Conservation (phyloP, 352 stramenopile species). For the Thalassiosira hispida region DNA sequence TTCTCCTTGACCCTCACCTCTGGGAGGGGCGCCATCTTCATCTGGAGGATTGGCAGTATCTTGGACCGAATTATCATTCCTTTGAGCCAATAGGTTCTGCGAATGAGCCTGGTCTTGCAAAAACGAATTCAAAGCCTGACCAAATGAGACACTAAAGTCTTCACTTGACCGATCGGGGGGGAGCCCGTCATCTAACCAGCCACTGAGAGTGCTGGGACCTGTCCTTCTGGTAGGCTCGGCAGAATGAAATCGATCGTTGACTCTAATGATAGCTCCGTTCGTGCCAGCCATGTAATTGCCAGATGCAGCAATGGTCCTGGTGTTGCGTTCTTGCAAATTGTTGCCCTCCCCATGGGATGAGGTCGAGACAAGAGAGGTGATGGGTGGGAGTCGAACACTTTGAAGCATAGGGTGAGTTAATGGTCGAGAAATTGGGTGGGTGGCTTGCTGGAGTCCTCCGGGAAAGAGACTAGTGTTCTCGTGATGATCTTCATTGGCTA, state of each 20-base stretch:
- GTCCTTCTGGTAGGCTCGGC: slow-evolving; percentile 9
- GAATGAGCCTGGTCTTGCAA: slow-evolving; percentile 29
- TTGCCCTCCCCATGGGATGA: slow-evolving; percentile 35
- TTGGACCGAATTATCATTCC: slow-evolving; percentile 8
- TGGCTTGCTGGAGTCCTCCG: slow-evolving; percentile 63
- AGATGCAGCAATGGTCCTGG: slow-evolving; percentile 18
- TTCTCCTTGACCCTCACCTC: slow-evolving; percentile 2
- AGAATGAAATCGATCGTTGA: slow-evolving; percentile 45
- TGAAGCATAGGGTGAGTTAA: slow-evolving; percentile 71
- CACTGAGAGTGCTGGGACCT: slow-evolving; percentile 29
- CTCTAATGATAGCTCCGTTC: slow-evolving; percentile 69
- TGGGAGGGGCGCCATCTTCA: background rate
- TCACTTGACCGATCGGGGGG: slow-evolving; percentile 65
- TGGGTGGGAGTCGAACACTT: slow-evolving; percentile 63
- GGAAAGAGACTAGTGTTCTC: slow-evolving; percentile 78
- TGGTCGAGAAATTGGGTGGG: slow-evolving; percentile 52
- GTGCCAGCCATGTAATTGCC: slow-evolving; percentile 53
- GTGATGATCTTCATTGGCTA: slow-evolving; percentile 34
- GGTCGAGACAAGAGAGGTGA: slow-evolving; percentile 72
- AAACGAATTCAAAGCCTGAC: slow-evolving; percentile 60
- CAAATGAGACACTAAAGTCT: slow-evolving; percentile 74
- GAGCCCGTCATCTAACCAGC: slow-evolving; percentile 77
- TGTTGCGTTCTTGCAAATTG: slow-evolving; percentile 19
- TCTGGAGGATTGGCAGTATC: slow-evolving; percentile 13
- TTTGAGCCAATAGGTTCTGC: slow-evolving; percentile 12